Percentiles rank a stretch among this genome's conserved stretches.
Evolutionary conservation across 495 filamentous ascomycete species (phyloP).

Genomic region (Lasiosphaeria hispida): DNA sequence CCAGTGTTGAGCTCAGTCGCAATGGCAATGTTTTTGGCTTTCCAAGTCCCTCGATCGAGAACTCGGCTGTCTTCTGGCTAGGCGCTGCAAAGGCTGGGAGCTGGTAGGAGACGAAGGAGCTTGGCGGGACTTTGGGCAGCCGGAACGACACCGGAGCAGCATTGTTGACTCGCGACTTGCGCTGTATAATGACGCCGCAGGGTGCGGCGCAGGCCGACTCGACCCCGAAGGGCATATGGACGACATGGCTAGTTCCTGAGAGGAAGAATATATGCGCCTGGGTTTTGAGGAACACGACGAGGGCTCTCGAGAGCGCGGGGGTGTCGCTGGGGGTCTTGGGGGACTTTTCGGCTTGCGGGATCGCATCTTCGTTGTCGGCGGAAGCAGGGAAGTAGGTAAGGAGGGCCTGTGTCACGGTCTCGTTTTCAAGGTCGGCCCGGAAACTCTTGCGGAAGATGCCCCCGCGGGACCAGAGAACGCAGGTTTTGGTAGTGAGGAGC

Average conservation of each 20-base stretch:
- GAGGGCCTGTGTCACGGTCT: constrained; percentile 77
- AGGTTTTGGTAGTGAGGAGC: constrained; percentile 74
- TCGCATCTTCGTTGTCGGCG: constrained; percentile 34
- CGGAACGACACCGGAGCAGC: constrained; percentile 43
- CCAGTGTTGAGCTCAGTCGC: constrained; percentile 41
- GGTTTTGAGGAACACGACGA: constrained; percentile 89
- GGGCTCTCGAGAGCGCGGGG: constrained; percentile 55
- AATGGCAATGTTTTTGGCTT: constrained; percentile 48
- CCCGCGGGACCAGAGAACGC: constrained; percentile 89
- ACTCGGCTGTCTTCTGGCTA: constrained; percentile 47
- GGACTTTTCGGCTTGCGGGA: neutral
- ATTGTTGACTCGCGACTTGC: constrained; percentile 54
- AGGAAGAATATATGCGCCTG: constrained; percentile 93
- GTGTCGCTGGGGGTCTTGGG: constrained; percentile 17
- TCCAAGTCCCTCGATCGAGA: constrained; percentile 51
- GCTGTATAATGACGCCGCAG: constrained; percentile 77
- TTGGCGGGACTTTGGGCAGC: constrained; percentile 63
- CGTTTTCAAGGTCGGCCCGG: constrained; percentile 80
- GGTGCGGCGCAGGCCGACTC: constrained; percentile 81
- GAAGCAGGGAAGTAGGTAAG: constrained; percentile 74
- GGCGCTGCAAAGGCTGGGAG: constrained; percentile 45
- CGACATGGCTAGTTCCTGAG: constrained; percentile 81
- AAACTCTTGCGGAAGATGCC: constrained; percentile 84
- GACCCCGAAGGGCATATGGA: constrained; percentile 92
- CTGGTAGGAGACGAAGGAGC: constrained; percentile 74